Evolutionary conservation across 2,329 filamentous ascomycete species (phyloP).

Genomic region (Colletotrichum incanum): DNA sequence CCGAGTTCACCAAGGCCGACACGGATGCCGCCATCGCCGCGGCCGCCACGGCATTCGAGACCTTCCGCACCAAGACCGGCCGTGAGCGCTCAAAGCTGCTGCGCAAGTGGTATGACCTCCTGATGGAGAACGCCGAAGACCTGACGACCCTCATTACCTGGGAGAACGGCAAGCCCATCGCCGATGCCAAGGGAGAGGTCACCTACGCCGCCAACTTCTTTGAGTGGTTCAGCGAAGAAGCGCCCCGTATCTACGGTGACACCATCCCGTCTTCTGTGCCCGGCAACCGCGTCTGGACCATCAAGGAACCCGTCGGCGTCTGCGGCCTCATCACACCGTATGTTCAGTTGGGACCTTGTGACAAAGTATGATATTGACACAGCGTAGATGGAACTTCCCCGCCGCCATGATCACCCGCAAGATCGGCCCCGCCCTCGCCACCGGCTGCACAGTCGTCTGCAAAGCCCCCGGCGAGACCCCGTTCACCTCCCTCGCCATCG

Average conservation of each 20-base stretch:
- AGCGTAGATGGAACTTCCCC: slow-evolving; percentile 83
- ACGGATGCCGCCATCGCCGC: slow-evolving; percentile 86
- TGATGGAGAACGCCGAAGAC: slow-evolving; percentile 85
- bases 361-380: neutral
- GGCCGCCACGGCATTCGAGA: slow-evolving; percentile 82
- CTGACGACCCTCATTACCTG: slow-evolving; percentile 87
- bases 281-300: slow-evolving; percentile 82
- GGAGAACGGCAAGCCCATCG: slow-evolving; percentile 90
- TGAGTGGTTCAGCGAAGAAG: slow-evolving; percentile 88
- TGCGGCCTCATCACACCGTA: slow-evolving; percentile 85
- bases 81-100: slow-evolving; percentile 83
- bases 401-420: slow-evolving; percentile 83
- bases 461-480: slow-evolving; percentile 96
- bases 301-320: slow-evolving; percentile 89
- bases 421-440: slow-evolving; percentile 83
- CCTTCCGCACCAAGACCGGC: slow-evolving; percentile 80
- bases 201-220: slow-evolving; percentile 82
- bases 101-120: slow-evolving; percentile 85
- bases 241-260: slow-evolving; percentile 80
- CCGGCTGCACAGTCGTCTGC: slow-evolving; percentile 94
- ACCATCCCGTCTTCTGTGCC: slow-evolving; percentile 80
- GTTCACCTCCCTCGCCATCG: slow-evolving; percentile 89
- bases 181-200: slow-evolving; percentile 81
- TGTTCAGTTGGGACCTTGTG: neutral
- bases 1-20: slow-evolving; percentile 87